Conservation (phyloP, 2,329 filamentous ascomycete genomes). For the Curvularia verruculosa region DNA sequence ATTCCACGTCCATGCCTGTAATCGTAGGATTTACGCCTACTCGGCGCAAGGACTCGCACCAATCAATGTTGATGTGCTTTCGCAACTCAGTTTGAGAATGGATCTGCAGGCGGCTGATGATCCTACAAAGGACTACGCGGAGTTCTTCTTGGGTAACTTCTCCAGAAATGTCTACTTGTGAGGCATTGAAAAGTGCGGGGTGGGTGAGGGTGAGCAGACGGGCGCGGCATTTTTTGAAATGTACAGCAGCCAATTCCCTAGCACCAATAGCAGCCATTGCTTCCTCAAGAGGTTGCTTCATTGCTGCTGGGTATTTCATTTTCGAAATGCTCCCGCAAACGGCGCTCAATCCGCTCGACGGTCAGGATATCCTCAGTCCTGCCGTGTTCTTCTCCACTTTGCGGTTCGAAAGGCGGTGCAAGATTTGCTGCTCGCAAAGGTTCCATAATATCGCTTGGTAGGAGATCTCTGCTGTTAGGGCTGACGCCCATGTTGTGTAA, state of each 20-base stretch:
- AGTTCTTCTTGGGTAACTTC: constrained; percentile 30
- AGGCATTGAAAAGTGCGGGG: constrained; percentile 17
- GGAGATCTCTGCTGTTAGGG: constrained; percentile 17
- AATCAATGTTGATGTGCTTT: constrained; percentile 1
- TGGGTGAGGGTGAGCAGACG: constrained; percentile 26
- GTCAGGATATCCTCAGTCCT: constrained; percentile 12
- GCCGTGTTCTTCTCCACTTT: not conserved
- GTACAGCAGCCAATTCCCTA: not conserved
- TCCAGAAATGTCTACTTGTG: constrained; percentile 32
- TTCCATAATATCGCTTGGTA: constrained; percentile 36
- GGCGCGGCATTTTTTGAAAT: constrained; percentile 18
- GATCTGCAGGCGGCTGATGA: constrained; percentile 17
- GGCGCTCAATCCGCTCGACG: constrained; percentile 30
- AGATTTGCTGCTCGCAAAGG: constrained; percentile 31
- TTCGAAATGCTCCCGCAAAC: constrained; percentile 19
- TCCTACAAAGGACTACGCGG: constrained; percentile 30
- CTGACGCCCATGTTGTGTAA: constrained; percentile 26
- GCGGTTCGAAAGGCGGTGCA: constrained; percentile 19
- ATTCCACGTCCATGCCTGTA: constrained; percentile 31
- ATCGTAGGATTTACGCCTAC: constrained; percentile 32
- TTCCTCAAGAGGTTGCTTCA: constrained; percentile 2
- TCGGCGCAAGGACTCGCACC: constrained; percentile 19
- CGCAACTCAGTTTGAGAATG: constrained; percentile 1
- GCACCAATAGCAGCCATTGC: constrained; percentile 16
- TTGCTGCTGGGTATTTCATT: constrained; percentile 15